These are phyloP conservation scores for Encephalitozoon romaleae DNA, from an alignment of 371 early-diverging fungal genomes.

Conservation along the genomic window DNA sequence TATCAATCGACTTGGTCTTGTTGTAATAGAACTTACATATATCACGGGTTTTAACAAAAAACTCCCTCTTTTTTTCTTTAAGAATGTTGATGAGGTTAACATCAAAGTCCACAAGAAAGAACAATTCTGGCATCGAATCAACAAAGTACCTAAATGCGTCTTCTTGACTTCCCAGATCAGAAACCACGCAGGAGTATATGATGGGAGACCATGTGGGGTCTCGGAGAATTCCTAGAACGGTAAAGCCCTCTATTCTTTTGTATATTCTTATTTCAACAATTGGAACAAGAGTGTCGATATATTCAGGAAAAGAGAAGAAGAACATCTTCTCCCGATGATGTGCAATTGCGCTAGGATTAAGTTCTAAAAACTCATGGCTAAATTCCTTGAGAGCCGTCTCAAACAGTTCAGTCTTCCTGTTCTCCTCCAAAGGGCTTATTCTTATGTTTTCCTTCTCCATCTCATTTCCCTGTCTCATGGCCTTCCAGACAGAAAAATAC, in stretches of 20 bases:
- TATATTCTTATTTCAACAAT: constrained; percentile 45
- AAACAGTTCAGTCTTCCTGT: neutral
- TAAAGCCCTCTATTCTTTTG: constrained; percentile 14
- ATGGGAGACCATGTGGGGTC: constrained; percentile 38
- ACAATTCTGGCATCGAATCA: neutral
- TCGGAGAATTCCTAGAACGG: constrained; percentile 32
- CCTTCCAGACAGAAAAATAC: constrained; percentile 54
- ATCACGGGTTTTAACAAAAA: constrained; percentile 52
- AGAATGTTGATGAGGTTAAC: constrained; percentile 12
- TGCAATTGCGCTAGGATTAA: neutral
- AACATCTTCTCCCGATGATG: constrained; percentile 1
- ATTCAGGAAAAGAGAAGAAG: constrained; percentile 19
- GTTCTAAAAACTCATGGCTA: constrained; percentile 9
- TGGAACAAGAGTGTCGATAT: constrained; percentile 18
- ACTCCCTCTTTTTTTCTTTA: constrained; percentile 13
- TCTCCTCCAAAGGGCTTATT: neutral
- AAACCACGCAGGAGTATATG: constrained; percentile 28
- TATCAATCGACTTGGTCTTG: constrained; percentile 11
- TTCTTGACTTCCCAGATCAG: constrained; percentile 1
- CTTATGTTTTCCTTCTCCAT: constrained; percentile 22
- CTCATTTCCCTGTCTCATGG: constrained; percentile 35
- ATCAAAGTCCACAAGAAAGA: constrained; percentile 46
- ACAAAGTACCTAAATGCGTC: constrained; percentile 1
- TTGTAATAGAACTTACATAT: constrained; percentile 46
- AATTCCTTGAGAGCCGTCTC: neutral